Percentiles rank a stretch among this genome's conserved stretches.
Evolutionary conservation across 176 grass and related monocot genomes (phyloP).

Genomic region (Bothriochloa decipiens): DNA sequence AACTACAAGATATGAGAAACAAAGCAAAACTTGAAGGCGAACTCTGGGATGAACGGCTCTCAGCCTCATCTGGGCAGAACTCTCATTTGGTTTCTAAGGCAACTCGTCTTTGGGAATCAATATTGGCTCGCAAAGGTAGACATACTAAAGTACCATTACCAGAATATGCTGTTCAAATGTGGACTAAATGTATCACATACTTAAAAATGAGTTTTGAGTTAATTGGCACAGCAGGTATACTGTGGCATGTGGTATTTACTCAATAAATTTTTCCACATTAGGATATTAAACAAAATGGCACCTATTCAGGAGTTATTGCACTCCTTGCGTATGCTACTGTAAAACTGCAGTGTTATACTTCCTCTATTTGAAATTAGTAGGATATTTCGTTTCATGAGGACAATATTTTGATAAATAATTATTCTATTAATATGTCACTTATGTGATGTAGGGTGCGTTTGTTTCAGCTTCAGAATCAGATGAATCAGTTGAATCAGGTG

Average conservation of each 20-base stretch:
- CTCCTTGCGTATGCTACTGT: conserved; percentile 17
- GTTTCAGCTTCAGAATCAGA: too few relatives aligned
- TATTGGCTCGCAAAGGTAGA: conserved; percentile 95
- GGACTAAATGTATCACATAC: conserved; percentile 8
- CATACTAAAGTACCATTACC: conserved; percentile 7
- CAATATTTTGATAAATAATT: background rate
- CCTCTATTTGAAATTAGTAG: conserved; percentile 1
- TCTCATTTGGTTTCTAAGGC: conserved; percentile 94
- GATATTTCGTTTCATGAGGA: background rate
- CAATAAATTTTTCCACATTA: conserved; percentile 20
- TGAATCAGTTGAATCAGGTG: too few relatives aligned
- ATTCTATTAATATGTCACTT: background rate
- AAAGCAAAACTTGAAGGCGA: conserved; percentile 94
- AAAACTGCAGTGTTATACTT: conserved; percentile 20
- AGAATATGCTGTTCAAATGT: conserved; percentile 7
- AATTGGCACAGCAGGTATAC: background rate
- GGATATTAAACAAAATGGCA: conserved; percentile 25
- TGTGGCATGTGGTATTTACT: background rate
- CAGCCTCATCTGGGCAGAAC: conserved; percentile 81
- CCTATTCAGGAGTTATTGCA: conserved; percentile 3
- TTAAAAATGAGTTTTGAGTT: background rate
- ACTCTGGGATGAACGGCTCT: conserved; percentile 80
- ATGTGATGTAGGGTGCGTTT: too few relatives aligned
- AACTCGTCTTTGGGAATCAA: conserved; percentile 91
- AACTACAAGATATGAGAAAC: conserved; percentile 87